A percentile compares a stretch with the other conserved stretches of the same genome.
Conservation (phyloP, 179 eudicot genomes). For the Silene noctiflora region DNA sequence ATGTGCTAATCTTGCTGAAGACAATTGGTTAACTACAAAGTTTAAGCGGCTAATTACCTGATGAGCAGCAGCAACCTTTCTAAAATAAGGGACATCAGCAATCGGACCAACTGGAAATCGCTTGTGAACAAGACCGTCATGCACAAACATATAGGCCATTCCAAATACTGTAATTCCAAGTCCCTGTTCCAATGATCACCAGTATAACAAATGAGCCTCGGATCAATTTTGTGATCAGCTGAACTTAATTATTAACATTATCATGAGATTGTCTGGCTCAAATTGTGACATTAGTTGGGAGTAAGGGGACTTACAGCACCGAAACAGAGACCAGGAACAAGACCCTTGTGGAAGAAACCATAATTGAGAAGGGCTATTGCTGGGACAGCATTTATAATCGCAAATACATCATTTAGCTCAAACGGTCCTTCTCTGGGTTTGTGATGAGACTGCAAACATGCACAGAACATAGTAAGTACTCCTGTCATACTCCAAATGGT, state of each 20-base stretch:
- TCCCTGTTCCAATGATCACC: constrained; percentile 46
- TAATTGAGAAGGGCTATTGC: constrained; percentile 75
- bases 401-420: constrained; percentile 90
- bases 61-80: constrained; percentile 92
- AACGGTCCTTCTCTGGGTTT: constrained; percentile 91
- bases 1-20: not conserved
- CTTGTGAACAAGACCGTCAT: constrained; percentile 95
- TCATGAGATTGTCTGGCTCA: too few relatives aligned
- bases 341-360: constrained; percentile 91
- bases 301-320: constrained; percentile 72
- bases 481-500: too few relatives aligned
- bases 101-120: constrained; percentile 95
- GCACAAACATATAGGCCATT: constrained; percentile 98
- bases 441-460: constrained; percentile 77
- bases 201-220: not conserved
- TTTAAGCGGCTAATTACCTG: constrained; percentile 40
- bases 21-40: not conserved
- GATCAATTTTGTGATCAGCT: not conserved
- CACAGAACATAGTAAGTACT: not conserved
- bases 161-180: constrained; percentile 98
- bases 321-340: constrained; percentile 82
- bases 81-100: constrained; percentile 80
- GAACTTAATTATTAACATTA: too few relatives aligned
- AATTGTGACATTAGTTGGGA: too few relatives aligned
- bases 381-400: constrained; percentile 77